phyloP scores from a whole-genome alignment of 129 eudicot genomes.

The Flaveria sonorensis region DNA sequence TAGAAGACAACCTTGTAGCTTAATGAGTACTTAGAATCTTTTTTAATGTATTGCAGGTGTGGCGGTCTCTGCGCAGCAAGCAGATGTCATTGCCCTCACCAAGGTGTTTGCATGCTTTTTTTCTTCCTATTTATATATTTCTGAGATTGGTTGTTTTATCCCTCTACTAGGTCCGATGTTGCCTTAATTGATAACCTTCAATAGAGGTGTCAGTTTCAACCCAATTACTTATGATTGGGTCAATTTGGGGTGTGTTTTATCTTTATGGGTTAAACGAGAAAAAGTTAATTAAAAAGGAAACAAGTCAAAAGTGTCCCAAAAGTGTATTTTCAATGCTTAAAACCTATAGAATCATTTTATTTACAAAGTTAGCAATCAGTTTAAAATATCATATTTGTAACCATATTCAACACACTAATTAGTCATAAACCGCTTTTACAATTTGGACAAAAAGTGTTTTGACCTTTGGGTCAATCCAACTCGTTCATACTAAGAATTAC shows the following conservation, averaged over 20 bases:
- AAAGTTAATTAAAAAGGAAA: neutral
- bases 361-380: neutral
- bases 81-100: constrained; percentile 82
- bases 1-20: constrained; percentile 5
- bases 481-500: neutral
- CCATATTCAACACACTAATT: neutral
- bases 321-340: neutral
- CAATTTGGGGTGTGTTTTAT: neutral
- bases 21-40: constrained; percentile 10
- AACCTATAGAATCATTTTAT: neutral
- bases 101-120: constrained; percentile 47
- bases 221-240: neutral
- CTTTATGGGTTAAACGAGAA: neutral
- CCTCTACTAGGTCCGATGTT: neutral
- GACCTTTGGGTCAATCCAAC: neutral
- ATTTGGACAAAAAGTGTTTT: neutral
- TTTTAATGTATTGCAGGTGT: constrained; percentile 53
- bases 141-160: constrained; percentile 5
- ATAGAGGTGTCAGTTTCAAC: neutral
- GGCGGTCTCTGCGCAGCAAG: constrained; percentile 58
- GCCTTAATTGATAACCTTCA: neutral
- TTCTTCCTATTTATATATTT: neutral
- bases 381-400: neutral
- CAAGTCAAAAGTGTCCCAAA: neutral
- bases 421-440: neutral